Percentiles rank a stretch among this genome's conserved stretches.
Evolutionary conservation across 2,329 filamentous ascomycete species (phyloP).

Genomic region (Colletotrichum viniferum): DNA sequence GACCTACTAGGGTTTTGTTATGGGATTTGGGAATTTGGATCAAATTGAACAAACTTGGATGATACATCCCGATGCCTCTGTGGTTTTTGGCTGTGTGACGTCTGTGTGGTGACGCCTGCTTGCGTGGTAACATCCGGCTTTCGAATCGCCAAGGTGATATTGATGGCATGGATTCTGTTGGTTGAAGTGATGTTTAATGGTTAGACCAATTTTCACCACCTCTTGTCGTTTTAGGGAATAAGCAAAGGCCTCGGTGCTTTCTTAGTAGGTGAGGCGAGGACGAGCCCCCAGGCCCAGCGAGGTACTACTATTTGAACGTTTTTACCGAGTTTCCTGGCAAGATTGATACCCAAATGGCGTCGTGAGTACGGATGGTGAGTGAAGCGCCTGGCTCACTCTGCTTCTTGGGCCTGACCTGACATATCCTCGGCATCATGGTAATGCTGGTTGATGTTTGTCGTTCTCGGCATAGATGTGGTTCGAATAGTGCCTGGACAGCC

Average conservation of each 20-base stretch:
- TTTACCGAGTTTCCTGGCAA: rapidly evolving
- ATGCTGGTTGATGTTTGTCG: too few relatives aligned
- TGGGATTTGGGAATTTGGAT: background rate
- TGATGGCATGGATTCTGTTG: rapidly evolving
- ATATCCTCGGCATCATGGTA: too few relatives aligned
- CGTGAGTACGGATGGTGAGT: background rate
- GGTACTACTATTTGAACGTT: background rate
- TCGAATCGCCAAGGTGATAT: rapidly evolving
- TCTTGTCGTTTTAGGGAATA: too few relatives aligned
- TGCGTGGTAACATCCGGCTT: too few relatives aligned
- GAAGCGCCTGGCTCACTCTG: rapidly evolving
- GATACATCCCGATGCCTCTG: rapidly evolving
- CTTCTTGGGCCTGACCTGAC: too few relatives aligned
- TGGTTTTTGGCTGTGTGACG: background rate
- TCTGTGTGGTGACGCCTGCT: background rate
- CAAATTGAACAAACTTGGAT: background rate
- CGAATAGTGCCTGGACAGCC: rapidly evolving
- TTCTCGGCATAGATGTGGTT: background rate
- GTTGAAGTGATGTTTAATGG: background rate
- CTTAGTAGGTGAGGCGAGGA: too few relatives aligned
- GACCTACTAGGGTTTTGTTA: background rate
- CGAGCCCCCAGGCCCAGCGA: too few relatives aligned
- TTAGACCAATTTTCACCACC: too few relatives aligned
- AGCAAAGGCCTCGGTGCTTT: too few relatives aligned
- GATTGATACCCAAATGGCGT: background rate